A percentile compares a stretch with the other conserved stretches of the same genome.
These are phyloP conservation scores for Nitzschia inconspicua DNA, from an alignment of 108 stramenopile species.

Conservation along the genomic window DNA sequence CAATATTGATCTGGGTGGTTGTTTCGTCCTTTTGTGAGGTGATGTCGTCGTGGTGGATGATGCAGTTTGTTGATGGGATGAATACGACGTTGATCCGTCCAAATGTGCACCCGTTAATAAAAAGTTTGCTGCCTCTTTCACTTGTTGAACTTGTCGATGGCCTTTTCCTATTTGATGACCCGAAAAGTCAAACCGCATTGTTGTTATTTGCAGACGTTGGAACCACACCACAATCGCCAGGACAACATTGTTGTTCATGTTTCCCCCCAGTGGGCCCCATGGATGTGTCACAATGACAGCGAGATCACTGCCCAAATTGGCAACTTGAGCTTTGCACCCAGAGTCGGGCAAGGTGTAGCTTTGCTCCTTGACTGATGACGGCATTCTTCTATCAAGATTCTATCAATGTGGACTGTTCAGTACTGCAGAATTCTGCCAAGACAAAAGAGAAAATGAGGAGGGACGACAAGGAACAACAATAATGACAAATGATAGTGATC, in stretches of 20 bases:
- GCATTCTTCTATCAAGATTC: too few relatives aligned
- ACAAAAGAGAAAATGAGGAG: too few relatives aligned
- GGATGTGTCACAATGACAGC: conserved; percentile 60
- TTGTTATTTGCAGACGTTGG: conserved; percentile 47
- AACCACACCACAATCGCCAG: conserved; percentile 42
- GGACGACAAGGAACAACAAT: too few relatives aligned
- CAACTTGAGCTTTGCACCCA: conserved; percentile 12
- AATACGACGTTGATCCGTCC: not conserved
- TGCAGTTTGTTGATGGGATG: conserved; percentile 3
- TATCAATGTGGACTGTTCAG: too few relatives aligned
- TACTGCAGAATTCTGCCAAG: too few relatives aligned
- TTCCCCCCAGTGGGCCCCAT: conserved; percentile 58
- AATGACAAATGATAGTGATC: too few relatives aligned
- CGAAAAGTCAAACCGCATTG: conserved; percentile 46
- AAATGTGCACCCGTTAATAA: conserved; percentile 8
- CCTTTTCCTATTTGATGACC: conserved; percentile 44
- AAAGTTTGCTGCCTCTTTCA: conserved; percentile 36
- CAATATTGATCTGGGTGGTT: conserved; percentile 22
- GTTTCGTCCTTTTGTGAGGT: not conserved
- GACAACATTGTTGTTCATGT: conserved; percentile 62
- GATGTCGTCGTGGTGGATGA: conserved; percentile 1
- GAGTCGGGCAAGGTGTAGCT: conserved; percentile 20
- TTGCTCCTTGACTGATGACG: conserved; percentile 1
- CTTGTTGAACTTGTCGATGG: conserved; percentile 45
- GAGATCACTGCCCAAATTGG: conserved; percentile 23